Evolutionary conservation across 2,329 filamentous ascomycete species (phyloP), one percentile per base, ranked within the genome.

Genomic region (Aspergillus tamarii): DNA sequence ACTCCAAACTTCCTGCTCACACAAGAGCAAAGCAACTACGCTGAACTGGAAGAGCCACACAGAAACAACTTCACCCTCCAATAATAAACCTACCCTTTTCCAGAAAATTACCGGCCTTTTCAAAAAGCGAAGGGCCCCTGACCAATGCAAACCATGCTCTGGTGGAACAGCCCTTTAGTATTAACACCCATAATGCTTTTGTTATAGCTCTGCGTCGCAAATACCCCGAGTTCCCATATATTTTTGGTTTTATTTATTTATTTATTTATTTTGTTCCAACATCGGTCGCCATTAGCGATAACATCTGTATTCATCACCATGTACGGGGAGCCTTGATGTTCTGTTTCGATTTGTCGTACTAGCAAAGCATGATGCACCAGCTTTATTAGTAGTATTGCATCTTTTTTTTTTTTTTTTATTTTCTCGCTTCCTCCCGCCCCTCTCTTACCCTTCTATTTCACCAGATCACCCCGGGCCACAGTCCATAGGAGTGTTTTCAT

Each of bases 1-100:
- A 45, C 9, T 63, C 9, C 59, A 66, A 32, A 55, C 59, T 9
- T 60, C 61, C 7, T 66, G 61, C 59, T 59, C 61, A 4, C 26
- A 60, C 1, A 56, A 46, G 32, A 65, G 53, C 45, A 57, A 57
- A 34, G 32, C 50, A 14, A 57, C 41, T 4, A 10, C 52, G 4
- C 30, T 19, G 5, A 52, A 61, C 26, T 54, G 55, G 53, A 57
- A 41, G 12, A 39, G 43, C 26, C 57, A 41, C 16, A 21, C 56
- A 1, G 55, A 61, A 16, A 21, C n/a, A 16, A 10, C 34, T 28
- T 19, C 59, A 16, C 19, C 46, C 34, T 19, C 26, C 39, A 34
- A 50, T 16, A 21, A 41, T 16, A 34, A 41, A 16, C 28, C 43
- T n/a, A 57, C 32, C 1, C 34, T 64, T 16, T 62, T 62, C 14